Conservation (phyloP, 2,329 filamentous ascomycete genomes). For the Rhynchosporium agropyri region DNA sequence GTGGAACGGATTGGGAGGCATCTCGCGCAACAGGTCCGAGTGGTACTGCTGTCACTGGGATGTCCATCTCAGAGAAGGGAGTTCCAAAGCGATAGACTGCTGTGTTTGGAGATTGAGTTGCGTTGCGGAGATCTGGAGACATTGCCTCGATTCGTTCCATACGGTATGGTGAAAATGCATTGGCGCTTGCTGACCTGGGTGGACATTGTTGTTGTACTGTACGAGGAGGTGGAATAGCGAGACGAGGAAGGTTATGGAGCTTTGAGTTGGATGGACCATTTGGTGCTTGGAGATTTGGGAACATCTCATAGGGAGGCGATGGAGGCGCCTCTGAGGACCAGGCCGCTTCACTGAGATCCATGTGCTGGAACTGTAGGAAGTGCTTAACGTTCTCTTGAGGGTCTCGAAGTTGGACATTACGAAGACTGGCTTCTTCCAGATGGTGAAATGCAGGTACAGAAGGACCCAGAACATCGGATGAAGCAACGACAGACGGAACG, state of each 20-base stretch:
- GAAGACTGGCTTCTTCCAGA: slow-evolving; percentile 74
- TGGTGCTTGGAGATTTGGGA: slow-evolving; percentile 50
- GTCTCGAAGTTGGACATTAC: slow-evolving; percentile 70
- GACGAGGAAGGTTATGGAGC: slow-evolving; percentile 62
- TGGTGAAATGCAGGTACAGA: slow-evolving; percentile 65
- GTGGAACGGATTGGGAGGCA: slow-evolving; percentile 86
- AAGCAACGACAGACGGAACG: slow-evolving; percentile 82
- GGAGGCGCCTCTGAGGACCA: slow-evolving; percentile 61
- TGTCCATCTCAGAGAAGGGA: slow-evolving; percentile 88
- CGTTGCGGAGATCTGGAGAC: slow-evolving; percentile 57
- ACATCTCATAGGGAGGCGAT: slow-evolving; percentile 70
- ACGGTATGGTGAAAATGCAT: slow-evolving; percentile 51
- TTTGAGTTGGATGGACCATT: slow-evolving; percentile 47
- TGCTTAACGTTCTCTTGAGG: slow-evolving; percentile 92
- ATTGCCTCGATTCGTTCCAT: slow-evolving; percentile 55
- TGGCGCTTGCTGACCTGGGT: slow-evolving; percentile 40
- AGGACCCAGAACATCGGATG: slow-evolving; percentile 85
- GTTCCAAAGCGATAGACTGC: slow-evolving; percentile 78
- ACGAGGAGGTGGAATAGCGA: slow-evolving; percentile 56
- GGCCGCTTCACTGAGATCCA: slow-evolving; percentile 47
- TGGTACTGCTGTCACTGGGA: slow-evolving; percentile 75
- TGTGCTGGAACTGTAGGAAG: slow-evolving; percentile 83
- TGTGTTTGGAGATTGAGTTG: slow-evolving; percentile 54
- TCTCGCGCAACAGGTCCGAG: slow-evolving; percentile 75
- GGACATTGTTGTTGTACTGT: slow-evolving; percentile 33